A percentile compares a stretch with the other conserved stretches of the same genome.
These are phyloP conservation scores for Xylaria sp. DNA, from an alignment of 2,329 filamentous ascomycete genomes.

Conservation along the genomic window DNA sequence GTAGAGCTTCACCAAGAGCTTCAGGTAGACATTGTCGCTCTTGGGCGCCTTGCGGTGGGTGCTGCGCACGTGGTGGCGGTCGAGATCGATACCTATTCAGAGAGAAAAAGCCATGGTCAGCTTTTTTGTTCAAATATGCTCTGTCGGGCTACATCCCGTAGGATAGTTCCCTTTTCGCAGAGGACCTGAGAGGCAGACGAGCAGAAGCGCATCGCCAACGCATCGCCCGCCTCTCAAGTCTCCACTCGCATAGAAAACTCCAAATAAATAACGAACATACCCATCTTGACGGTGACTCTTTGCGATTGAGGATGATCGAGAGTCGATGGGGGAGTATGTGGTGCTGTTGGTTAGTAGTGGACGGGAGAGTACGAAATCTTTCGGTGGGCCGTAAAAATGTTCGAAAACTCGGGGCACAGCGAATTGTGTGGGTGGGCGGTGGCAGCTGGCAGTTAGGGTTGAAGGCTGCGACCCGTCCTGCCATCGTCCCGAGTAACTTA, in stretches of 20 bases:
- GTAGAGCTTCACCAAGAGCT: conserved; percentile 97
- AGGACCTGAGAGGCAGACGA: conserved; percentile 19
- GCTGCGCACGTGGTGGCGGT: conserved; percentile 68
- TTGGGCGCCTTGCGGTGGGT: conserved; percentile 93
- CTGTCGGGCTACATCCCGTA: conserved; percentile 40
- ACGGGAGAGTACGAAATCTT: conserved; percentile 25
- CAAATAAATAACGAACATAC: conserved; percentile 54
- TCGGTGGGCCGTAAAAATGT: conserved; percentile 17
- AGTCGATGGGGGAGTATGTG: conserved; percentile 46
- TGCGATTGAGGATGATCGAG: conserved; percentile 34
- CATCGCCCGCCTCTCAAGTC: conserved; percentile 23
- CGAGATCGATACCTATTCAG: conserved; percentile 70
- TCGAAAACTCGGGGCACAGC: conserved; percentile 13
- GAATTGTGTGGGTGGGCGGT: conserved; percentile 46
- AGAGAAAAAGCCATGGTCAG: conserved; percentile 59
- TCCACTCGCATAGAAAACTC: conserved; percentile 45
- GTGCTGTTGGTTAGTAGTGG: conserved; percentile 40
- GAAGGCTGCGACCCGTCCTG: not conserved
- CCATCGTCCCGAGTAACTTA: not conserved
- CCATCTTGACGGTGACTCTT: conserved; percentile 59
- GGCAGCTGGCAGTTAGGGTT: conserved; percentile 50
- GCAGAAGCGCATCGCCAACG: conserved; percentile 1
- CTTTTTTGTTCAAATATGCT: conserved; percentile 67
- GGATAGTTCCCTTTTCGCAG: conserved; percentile 24
- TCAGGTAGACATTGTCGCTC: conserved; percentile 97